Percentiles rank a stretch among this genome's conserved stretches.
Conservation (phyloP, 2,329 filamentous ascomycete species). For the Fusarium sp. region DNA sequence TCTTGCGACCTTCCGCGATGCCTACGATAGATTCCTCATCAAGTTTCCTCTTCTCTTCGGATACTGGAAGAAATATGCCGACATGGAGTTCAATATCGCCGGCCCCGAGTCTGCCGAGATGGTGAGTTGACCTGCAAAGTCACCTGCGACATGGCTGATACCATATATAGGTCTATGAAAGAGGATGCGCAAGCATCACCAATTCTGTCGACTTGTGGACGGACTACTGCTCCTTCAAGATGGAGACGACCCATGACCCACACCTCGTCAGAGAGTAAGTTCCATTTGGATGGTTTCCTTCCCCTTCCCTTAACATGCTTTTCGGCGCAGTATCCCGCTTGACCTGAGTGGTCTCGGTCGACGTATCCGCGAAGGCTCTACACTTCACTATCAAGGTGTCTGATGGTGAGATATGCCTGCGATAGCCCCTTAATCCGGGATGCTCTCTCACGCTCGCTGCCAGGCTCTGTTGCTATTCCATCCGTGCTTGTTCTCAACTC, state of each 20-base stretch:
- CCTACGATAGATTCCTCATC: conserved; percentile 91
- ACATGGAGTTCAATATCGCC: conserved; percentile 95
- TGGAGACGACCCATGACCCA: conserved; percentile 94
- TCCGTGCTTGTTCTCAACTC: conserved; percentile 55
- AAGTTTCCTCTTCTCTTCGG: conserved; percentile 97
- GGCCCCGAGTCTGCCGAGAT: conserved; percentile 98
- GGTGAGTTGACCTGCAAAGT: conserved; percentile 65
- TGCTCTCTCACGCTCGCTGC: conserved; percentile 75
- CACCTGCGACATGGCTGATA: conserved; percentile 25
- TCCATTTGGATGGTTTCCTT: conserved; percentile 72
- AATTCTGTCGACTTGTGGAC: conserved; percentile 97
- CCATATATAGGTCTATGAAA: conserved; percentile 84
- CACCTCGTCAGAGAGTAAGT: conserved; percentile 99
- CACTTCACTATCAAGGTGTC: conserved; percentile 56
- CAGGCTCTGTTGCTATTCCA: conserved; percentile 68
- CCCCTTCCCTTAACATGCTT: conserved; percentile 75
- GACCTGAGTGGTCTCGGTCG: conserved; percentile 59
- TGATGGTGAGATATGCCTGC: conserved; percentile 80
- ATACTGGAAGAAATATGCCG: conserved; percentile 99
- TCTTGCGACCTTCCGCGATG: conserved; percentile 85
- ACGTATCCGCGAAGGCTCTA: conserved; percentile 54
- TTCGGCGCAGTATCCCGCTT: conserved; percentile 60
- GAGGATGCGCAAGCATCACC: conserved; percentile 91
- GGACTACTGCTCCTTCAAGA: conserved; percentile 97
- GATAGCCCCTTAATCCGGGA: conserved; percentile 69